Conservation (phyloP, 192 early-diverging fungal genomes). For the Linnemannia schmuckeri region DNA sequence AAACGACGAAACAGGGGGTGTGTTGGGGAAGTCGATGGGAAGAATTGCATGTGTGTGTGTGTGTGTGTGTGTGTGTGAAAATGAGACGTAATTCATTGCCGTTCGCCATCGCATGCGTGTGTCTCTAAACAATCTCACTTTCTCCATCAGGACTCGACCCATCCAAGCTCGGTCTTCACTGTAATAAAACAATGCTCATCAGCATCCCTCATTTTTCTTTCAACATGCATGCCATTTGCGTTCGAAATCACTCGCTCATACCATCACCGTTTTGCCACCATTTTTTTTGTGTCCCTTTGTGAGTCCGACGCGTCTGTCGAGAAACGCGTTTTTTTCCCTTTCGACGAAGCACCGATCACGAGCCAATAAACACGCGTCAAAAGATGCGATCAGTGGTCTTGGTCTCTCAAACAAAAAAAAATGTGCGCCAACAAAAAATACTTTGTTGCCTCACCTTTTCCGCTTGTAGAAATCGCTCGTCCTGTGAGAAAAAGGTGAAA, state of each 20-base stretch:
- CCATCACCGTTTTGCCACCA: background rate
- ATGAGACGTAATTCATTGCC: background rate
- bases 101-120: background rate
- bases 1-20: background rate
- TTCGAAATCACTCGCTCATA: background rate
- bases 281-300: background rate
- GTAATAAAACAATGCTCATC: background rate
- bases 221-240: background rate
- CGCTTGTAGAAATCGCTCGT: too few relatives aligned
- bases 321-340: background rate
- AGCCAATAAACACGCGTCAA: background rate
- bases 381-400: background rate
- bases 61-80: background rate
- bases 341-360: background rate
- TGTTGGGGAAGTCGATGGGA: background rate
- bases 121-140: background rate
- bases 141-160: too few relatives aligned
- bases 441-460: background rate
- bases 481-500: too few relatives aligned
- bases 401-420: background rate
- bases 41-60: background rate
- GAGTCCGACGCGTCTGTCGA: background rate
- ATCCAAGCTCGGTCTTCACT: background rate
- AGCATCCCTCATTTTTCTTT: background rate
- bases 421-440: too few relatives aligned